Evolutionary conservation across 805 yeast genomes (phyloP), one percentile per base, ranked within the genome.

Genomic region (Ogataea nitratoaversa): DNA sequence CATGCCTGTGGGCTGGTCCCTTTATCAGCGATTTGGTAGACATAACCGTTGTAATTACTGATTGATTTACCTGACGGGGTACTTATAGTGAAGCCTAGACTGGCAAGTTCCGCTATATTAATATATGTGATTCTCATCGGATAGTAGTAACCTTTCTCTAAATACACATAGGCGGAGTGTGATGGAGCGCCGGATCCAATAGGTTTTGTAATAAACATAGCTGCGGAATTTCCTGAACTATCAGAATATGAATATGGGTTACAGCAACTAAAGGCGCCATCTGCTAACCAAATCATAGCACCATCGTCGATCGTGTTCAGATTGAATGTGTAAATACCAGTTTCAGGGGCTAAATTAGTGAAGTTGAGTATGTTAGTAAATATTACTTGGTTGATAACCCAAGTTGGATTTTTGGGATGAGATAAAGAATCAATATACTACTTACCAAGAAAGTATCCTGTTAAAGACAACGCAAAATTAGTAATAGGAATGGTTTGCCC

Each of bases 221-320:
- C 13, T 12, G 30, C 20, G 8, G 33, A 22, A 4, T 14, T 18
- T 19, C 24, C 19, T 9, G 35, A 22, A 14, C 20, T 19, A 3
- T 29, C 13, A 1, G 34, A 12, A n/a, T 37, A 12, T 7, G 20
- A n/a, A n/a, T 13, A 19, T 2, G 46, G 22, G 11, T 40, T 27
- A 37, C 47, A 43, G 29, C 47, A 43, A 5, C n/a, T 18, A 24
- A 43, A 36, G 6, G 44, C 44, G n/a, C 47, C 47, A 20, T 33
- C 30, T 12, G 38, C 47, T 8, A 43, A 13, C 39, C 38, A 43
- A 17, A 40, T 29, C 34, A 37, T 30, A 14, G 40, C 37, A 27
- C 36, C 30, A 30, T 43, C 47, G 30, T 43, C 47, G 19, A 40
- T 31, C 1, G 19, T 7, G 20, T 22, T 23, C 4, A 40, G 32